A percentile compares a stretch with the other conserved stretches of the same genome.
These are phyloP conservation scores for Jamesozyma jinghongensis DNA, from an alignment of 805 yeast species.

Conservation along the genomic window DNA sequence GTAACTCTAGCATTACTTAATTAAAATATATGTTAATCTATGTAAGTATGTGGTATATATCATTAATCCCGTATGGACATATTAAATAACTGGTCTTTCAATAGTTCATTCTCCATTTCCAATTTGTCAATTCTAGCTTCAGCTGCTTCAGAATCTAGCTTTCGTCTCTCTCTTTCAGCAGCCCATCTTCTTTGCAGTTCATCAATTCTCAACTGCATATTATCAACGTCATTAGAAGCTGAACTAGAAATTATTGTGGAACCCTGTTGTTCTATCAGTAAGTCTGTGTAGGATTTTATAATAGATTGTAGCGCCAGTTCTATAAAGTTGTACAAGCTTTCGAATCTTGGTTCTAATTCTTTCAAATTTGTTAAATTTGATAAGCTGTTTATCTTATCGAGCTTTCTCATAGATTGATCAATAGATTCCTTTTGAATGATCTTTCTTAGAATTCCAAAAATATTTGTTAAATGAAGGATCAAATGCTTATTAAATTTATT, in stretches of 20 bases:
- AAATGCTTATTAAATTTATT: conserved; percentile 38
- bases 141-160: conserved; percentile 51
- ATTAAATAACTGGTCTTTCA: conserved; percentile 25
- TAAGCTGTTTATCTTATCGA: conserved; percentile 32
- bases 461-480: conserved; percentile 38
- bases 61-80: conserved; percentile 1
- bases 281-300: conserved; percentile 43
- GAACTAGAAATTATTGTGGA: background rate
- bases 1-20: no score
- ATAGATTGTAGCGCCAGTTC: conserved; percentile 53
- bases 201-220: conserved; percentile 43
- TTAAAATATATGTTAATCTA: no score
- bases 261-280: conserved; percentile 12
- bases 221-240: conserved; percentile 1
- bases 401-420: conserved; percentile 46
- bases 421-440: conserved; percentile 52
- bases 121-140: conserved; percentile 41
- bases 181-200: conserved; percentile 60
- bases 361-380: conserved; percentile 20
- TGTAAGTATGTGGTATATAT: no score
- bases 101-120: conserved; percentile 43
- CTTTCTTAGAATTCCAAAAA: conserved; percentile 43
- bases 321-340: conserved; percentile 44
- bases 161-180: conserved; percentile 60
- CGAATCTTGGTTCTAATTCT: conserved; percentile 27